These are phyloP conservation scores for Lepiota venenata DNA, from an alignment of 768 basidiomycete genomes.

Conservation along the genomic window DNA sequence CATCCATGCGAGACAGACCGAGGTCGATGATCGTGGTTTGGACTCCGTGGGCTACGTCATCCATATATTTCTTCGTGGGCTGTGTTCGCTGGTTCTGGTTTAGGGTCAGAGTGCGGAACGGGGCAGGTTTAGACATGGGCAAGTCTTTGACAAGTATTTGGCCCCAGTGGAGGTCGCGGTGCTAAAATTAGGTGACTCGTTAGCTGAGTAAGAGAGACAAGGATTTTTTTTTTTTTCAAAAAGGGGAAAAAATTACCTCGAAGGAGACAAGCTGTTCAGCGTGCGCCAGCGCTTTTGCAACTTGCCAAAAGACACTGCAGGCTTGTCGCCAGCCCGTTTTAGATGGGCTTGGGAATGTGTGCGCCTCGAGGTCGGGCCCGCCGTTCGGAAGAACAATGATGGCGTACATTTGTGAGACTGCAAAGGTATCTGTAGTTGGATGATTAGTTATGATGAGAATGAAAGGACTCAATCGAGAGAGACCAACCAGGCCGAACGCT, in stretches of 20 bases:
- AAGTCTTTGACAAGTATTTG: constrained; percentile 82
- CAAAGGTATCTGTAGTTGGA: constrained; percentile 59
- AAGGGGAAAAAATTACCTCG: constrained; percentile 58
- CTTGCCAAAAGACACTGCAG: constrained; percentile 88
- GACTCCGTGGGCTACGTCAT: constrained; percentile 63
- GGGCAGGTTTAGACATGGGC: constrained; percentile 18
- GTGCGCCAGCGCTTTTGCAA: constrained; percentile 67
- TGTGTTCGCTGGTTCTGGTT: constrained; percentile 22
- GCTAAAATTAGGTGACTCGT: constrained; percentile 48
- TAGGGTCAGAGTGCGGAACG: constrained; percentile 29
- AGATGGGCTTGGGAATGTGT: constrained; percentile 53
- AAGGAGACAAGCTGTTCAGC: constrained; percentile 83
- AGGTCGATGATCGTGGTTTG: constrained; percentile 90
- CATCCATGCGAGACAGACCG: constrained; percentile 84
- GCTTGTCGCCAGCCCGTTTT: constrained; percentile 84
- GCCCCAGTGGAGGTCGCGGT: constrained; percentile 98
- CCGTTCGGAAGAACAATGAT: constrained; percentile 90
- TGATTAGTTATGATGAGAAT: constrained; percentile 4
- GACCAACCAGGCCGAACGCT: constrained; percentile 77
- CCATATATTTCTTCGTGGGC: constrained; percentile 44
- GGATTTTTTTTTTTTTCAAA: too few relatives aligned
- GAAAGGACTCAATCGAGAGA: not conserved
- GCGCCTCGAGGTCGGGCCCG: constrained; percentile 88
- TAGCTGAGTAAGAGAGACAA: not conserved
- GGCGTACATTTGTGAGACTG: constrained; percentile 76